Percentiles rank a stretch among this genome's conserved stretches.
Evolutionary conservation across 73 alveolate genomes (phyloP).

Genomic region (Paramecium bursaria): DNA sequence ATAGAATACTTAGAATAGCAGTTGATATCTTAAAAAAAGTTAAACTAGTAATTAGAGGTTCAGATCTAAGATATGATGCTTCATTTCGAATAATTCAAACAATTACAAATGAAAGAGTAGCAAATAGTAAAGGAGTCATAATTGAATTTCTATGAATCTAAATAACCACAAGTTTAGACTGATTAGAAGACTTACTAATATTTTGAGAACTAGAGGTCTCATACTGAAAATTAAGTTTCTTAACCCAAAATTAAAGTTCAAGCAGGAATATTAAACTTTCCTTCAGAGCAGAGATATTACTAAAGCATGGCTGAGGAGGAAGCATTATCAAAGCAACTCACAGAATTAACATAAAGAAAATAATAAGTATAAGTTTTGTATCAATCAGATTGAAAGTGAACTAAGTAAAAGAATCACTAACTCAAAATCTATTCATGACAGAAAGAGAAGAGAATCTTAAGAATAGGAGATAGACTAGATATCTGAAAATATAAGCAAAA

Average conservation of each 20-base stretch:
- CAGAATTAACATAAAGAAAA: constrained; percentile 9
- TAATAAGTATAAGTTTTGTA: not conserved
- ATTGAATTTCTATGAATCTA: constrained; percentile 9
- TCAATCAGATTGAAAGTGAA: constrained; percentile 31
- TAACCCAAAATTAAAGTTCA: not conserved
- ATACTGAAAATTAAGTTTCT: not conserved
- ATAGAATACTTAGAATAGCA: too few species aligned
- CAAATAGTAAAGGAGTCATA: not conserved
- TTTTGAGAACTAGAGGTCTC: too few species aligned
- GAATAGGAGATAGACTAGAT: constrained; percentile 21
- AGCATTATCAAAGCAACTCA: not conserved
- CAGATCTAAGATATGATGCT: too few species aligned
- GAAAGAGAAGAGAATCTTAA: constrained; percentile 20
- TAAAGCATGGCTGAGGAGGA: constrained; percentile 11
- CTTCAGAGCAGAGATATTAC: constrained; percentile 34
- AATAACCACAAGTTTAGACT: not conserved
- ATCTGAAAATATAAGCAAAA: constrained; percentile 15
- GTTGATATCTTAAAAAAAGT: too few species aligned
- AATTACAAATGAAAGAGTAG: constrained; percentile 26
- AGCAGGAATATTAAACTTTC: constrained; percentile 45
- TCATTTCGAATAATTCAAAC: too few species aligned
- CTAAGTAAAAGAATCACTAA: constrained; percentile 25
- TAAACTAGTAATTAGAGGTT: too few species aligned
- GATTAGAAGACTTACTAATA: too few species aligned
- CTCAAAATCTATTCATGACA: constrained; percentile 2